Base-by-base conservation (phyloP, 345 rosid species). In the Carallia brachiata region DNA sequence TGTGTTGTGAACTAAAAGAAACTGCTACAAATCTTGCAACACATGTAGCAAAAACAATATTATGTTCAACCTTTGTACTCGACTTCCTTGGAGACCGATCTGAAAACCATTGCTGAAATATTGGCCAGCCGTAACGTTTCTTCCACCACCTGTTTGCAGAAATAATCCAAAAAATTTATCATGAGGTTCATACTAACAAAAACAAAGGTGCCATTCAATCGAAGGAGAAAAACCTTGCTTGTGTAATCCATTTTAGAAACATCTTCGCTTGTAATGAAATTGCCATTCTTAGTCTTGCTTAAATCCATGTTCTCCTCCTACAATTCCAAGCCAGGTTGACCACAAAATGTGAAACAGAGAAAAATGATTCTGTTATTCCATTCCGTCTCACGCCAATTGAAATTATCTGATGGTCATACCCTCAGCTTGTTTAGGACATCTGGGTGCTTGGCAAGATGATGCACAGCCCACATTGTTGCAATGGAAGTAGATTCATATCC, bases 101-200 rank as follows among this genome's bases (percentile, higher is more conserved):
- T 57, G 61, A 73, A 81, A 30, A 67, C 0, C 7, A 81, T 0
- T 6, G 67, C 58, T 0, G 81, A 32, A 32, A 83, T 6, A 40
- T 81, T 79, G 16, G 83, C 85, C 77, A 76, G 59, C 68, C 89
- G 73, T 39, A 78, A 66, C 36, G 75, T 75, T 76, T 85, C 84
- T 63, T 81, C 84, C 70, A 76, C 83, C 65, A 79, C 87, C 83
- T 69, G 71, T 34, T 17, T 8, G 10, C 9, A 23, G 12, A 36
- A 17, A 6, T 36, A 67, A 6, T 18, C 1, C 17, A 52, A 5
- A 52, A 15, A 15, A 52, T 12, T 52, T 52, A 13, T 19, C 55
- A 17, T 52, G 17, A 17, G 55, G 55, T 52, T 19, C 34, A 32
- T 18, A 17, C 7, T 18, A 52, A 52, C 17, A 13, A 31, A 18